Conservation (phyloP, 768 basidiomycete species). For the Amanita jacksonii region DNA sequence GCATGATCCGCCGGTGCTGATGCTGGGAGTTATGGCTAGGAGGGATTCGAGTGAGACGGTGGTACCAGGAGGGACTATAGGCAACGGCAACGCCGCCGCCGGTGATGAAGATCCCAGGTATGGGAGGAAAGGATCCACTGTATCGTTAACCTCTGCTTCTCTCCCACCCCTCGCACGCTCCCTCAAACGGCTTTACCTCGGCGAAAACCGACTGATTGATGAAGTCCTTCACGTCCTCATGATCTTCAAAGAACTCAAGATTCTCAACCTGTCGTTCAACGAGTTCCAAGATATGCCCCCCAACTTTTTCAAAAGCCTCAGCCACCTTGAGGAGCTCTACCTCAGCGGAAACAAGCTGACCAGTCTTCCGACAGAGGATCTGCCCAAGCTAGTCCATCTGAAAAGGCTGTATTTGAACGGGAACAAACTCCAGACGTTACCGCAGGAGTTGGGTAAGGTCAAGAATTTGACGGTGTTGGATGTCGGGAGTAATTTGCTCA, state of each 20-base stretch:
- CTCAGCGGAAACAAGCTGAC: constrained; percentile 93
- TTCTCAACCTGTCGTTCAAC: constrained; percentile 93
- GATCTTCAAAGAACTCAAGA: constrained; percentile 63
- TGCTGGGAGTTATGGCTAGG: constrained; percentile 10
- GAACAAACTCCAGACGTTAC: constrained; percentile 86
- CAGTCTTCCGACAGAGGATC: constrained; percentile 81
- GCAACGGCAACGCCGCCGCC: no score
- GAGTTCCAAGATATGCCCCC: constrained; percentile 83
- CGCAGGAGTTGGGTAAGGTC: constrained; percentile 82
- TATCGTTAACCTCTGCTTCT: constrained; percentile 22
- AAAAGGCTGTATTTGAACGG: constrained; percentile 83
- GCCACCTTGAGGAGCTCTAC: constrained; percentile 75
- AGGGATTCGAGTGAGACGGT: no score
- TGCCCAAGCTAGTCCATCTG: constrained; percentile 60
- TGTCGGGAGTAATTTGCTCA: constrained; percentile 86
- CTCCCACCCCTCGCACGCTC: constrained; percentile 58
- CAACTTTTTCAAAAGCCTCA: constrained; percentile 63
- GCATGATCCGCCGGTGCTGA: constrained; percentile 47
- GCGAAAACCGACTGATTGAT: constrained; percentile 82
- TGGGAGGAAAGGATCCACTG: constrained; percentile 2
- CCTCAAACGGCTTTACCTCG: constrained; percentile 74
- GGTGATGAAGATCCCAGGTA: background rate
- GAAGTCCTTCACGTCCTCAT: constrained; percentile 69
- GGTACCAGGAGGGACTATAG: no score
- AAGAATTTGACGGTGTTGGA: constrained; percentile 74